A percentile compares a stretch with the other conserved stretches of the same genome.
Conservation (phyloP, 768 basidiomycete genomes). For the Mycena alexandri region DNA sequence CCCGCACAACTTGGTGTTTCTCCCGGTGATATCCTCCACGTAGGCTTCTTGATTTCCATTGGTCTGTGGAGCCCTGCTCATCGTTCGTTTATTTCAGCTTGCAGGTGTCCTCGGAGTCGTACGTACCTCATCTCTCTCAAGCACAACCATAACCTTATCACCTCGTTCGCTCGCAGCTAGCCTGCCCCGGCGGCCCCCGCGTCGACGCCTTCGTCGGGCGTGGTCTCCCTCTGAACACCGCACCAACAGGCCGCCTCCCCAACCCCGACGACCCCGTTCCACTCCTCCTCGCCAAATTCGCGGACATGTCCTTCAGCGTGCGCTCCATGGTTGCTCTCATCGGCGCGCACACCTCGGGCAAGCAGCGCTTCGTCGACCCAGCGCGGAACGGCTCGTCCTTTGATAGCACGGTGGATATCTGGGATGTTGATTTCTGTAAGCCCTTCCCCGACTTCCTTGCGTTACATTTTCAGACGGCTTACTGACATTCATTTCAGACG, state of each 20-base stretch:
- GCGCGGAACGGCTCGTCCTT: not conserved
- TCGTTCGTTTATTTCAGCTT: not conserved
- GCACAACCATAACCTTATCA: not conserved
- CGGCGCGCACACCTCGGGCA: too few species aligned
- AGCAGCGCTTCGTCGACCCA: too few species aligned
- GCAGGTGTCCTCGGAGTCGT: conserved; percentile 16
- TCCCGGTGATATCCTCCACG: conserved; percentile 13
- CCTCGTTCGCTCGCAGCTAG: not conserved
- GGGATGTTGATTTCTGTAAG: conserved; percentile 12
- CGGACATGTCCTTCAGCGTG: too few species aligned
- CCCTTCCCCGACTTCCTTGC: not conserved
- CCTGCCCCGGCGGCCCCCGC: conserved; percentile 16
- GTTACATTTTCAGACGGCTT: too few species aligned
- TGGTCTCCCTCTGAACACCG: not conserved
- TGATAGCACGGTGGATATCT: conserved; percentile 15
- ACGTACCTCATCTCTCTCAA: not conserved
- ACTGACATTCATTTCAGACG: conserved; percentile 18
- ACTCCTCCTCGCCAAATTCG: too few species aligned
- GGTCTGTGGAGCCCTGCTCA: not conserved
- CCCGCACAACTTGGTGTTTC: conserved; percentile 3
- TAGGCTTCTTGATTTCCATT: not conserved
- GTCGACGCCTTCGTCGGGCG: conserved; percentile 14
- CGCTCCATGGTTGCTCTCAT: too few species aligned
- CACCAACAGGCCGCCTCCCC: conserved; percentile 2
- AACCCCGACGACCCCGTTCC: conserved; percentile 1